Conservation (phyloP, 1,284 basidiomycete species). For the Acaromyces ingoldii region DNA sequence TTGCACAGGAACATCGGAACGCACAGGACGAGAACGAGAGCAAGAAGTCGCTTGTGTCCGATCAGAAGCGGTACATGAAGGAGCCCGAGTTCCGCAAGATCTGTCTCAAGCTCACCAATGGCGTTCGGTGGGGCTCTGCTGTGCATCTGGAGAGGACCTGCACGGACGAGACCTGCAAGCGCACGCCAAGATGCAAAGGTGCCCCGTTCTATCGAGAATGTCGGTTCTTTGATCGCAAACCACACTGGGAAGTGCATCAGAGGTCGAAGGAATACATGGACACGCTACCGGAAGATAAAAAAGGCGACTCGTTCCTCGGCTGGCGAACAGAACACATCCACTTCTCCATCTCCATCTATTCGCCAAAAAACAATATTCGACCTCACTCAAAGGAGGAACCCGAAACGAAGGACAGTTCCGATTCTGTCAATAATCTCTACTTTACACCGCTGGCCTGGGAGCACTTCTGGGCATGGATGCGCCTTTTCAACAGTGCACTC, state of each 20-base stretch:
- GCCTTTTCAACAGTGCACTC: conserved; percentile 72
- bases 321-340: conserved; percentile 95
- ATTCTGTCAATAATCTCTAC: conserved; percentile 67
- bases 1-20: conserved; percentile 3
- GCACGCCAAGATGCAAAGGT: conserved; percentile 57
- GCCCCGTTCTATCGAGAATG: conserved; percentile 72
- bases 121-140: conserved; percentile 86
- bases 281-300: conserved; percentile 32
- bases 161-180: conserved; percentile 62
- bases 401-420: background rate
- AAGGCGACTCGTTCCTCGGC: conserved; percentile 71
- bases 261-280: conserved; percentile 57
- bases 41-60: conserved; percentile 6
- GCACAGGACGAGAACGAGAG: background rate
- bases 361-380: conserved; percentile 50
- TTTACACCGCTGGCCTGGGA: conserved; percentile 79
- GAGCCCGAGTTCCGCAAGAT: conserved; percentile 39
- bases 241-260: conserved; percentile 74
- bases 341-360: conserved; percentile 78
- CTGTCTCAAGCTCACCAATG: conserved; percentile 66
- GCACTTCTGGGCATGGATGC: conserved; percentile 91
- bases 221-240: conserved; percentile 73
- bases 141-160: conserved; percentile 81
- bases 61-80: conserved; percentile 29
- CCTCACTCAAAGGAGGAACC: background rate